These are phyloP conservation scores for Dalbergia cultrata DNA, from an alignment of 306 rosid species.

Conservation along the genomic window DNA sequence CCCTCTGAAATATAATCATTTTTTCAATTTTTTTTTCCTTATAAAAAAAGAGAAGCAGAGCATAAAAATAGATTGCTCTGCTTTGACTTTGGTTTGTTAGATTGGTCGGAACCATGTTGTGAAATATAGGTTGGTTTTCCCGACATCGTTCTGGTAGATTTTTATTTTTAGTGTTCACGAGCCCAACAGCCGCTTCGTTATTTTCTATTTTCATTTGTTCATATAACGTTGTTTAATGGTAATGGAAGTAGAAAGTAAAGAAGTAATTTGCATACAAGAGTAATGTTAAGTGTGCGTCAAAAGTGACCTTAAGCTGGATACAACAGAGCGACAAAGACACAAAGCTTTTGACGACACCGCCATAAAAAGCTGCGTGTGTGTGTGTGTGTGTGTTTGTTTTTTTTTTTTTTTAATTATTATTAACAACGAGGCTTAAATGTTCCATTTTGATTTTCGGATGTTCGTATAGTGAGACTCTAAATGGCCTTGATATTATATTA, in stretches of 20 bases:
- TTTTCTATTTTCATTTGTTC: background rate
- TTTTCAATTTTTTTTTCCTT: background rate
- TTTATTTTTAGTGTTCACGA: background rate
- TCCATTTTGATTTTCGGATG: too few relatives aligned
- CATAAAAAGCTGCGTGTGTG: too few relatives aligned
- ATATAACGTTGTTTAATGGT: background rate
- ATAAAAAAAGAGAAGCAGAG: background rate
- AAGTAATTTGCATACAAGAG: too few relatives aligned
- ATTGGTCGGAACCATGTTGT: background rate
- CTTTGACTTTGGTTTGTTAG: background rate
- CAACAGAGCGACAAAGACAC: too few relatives aligned
- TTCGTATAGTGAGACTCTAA: too few relatives aligned
- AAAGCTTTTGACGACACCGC: too few relatives aligned
- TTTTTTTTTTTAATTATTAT: too few relatives aligned
- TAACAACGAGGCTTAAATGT: too few relatives aligned
- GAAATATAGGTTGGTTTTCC: background rate
- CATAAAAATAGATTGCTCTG: background rate
- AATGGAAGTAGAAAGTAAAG: background rate
- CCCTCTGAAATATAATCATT: background rate
- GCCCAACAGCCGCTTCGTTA: background rate
- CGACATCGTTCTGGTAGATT: background rate
- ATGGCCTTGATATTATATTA: background rate
- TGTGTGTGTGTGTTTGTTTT: too few relatives aligned
- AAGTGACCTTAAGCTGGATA: too few relatives aligned
- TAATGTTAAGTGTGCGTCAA: too few relatives aligned